Evolutionary conservation across 2,329 filamentous ascomycete genomes (phyloP), one percentile per base, ranked within the genome.

Genomic region (Microcyclospora tardicrescens): DNA sequence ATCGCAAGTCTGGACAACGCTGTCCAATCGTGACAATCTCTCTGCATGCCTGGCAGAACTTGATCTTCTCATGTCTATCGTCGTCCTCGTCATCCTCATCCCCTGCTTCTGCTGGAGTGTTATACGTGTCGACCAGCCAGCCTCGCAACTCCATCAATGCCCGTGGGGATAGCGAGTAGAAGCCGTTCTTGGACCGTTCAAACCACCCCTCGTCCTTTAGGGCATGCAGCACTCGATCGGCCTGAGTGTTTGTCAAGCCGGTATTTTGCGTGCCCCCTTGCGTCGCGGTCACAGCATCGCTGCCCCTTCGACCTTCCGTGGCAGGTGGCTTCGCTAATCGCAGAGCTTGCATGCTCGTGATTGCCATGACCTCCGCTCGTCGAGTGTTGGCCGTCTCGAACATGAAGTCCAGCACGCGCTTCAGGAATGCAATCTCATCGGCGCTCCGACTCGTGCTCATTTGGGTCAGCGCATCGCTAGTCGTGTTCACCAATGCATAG

Each of bases 111-210:
- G 75, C 72, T 0, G 71, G 63, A 39, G 93, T 83, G 55, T 98
- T 96, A 61, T 94, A 98, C 19, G 81, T 84, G 38, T 84, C 82
- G n/a, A 84, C 64, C 35, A 98, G 70, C 79, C 87, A 96, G 2
- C 73, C 70, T 41, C 81, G 72, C 41, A 98, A 64, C 66, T 98
- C 91, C 68, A 96, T 76, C 48, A 98, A 64, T 2, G 77, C 81
- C 8, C 89, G 73, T 2, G 85, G 75, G 37, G 78, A 80, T 13
- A 95, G 67, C 13, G 72, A 76, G 59, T 85, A 95, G 61, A 79
- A 93, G 0, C 77, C 77, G 10, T 71, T 70, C 12, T 58, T 54
- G 43, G 81, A 91, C 56, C 77, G 75, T 58, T 89, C 79, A 40
- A 98, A 72, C 84, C 91, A 98, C 2, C 81, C 82, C 52, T 91